phyloP scores from a whole-genome alignment of 2,329 filamentous ascomycete genomes.

The Fusarium proliferatum region DNA sequence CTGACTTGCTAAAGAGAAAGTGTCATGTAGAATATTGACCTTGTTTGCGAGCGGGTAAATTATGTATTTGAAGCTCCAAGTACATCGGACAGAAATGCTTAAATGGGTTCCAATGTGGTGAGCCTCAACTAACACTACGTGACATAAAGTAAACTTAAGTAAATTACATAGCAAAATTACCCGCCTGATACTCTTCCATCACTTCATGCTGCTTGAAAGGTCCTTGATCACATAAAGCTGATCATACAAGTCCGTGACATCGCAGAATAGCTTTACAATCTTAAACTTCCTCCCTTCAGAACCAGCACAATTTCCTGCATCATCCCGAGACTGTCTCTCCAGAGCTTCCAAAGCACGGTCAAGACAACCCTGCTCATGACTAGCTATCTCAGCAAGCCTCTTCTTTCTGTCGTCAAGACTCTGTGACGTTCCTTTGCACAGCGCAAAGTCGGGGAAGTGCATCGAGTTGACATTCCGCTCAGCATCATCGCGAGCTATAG shows the following conservation, averaged over 20 bases:
- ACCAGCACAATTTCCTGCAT: no score
- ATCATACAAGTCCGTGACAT: not conserved
- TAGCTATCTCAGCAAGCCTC: not conserved
- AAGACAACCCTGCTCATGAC: not conserved
- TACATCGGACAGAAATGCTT: no score
- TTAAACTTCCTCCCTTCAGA: not conserved
- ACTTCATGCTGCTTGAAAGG: not conserved
- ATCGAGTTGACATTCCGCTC: not conserved
- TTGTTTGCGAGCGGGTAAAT: rapidly evolving
- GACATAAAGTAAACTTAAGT: not conserved
- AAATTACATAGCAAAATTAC: rapidly evolving
- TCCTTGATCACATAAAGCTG: slow-evolving; percentile 4
- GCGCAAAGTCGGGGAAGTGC: not conserved
- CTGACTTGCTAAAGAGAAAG: no score
- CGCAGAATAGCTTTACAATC: not conserved
- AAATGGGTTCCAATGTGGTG: not conserved
- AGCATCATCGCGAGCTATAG: not conserved
- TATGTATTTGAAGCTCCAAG: rapidly evolving
- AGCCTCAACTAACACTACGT: rapidly evolving
- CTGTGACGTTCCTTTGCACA: rapidly evolving
- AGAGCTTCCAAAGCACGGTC: not conserved
- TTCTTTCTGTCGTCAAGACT: not conserved
- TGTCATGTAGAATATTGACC: rapidly evolving
- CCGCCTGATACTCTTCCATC: rapidly evolving
- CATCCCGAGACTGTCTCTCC: not conserved